Conservation (phyloP, 345 rosid species). For the Stellera chamaejasme region DNA sequence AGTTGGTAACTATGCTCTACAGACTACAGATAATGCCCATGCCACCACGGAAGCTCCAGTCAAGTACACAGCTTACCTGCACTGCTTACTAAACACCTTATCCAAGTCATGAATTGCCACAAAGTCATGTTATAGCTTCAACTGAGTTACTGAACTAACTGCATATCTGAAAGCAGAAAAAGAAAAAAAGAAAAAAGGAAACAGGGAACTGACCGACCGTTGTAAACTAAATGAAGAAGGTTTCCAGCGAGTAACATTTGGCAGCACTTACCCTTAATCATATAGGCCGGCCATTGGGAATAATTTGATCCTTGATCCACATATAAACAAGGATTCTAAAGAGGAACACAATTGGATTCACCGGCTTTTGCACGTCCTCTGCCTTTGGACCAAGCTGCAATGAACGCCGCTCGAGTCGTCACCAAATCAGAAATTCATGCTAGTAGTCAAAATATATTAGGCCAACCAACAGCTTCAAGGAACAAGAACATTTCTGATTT, state of each 20-base stretch:
- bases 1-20: too few species aligned
- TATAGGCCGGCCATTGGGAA: constrained; percentile 81
- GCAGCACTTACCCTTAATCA: constrained; percentile 14
- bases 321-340: constrained; percentile 72
- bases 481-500: not conserved
- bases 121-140: not conserved
- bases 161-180: not conserved
- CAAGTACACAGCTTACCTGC: not conserved
- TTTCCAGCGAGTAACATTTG: not conserved
- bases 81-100: not conserved
- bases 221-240: not conserved
- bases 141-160: not conserved
- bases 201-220: not conserved
- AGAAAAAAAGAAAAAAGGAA: too few species aligned
- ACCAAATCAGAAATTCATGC: not conserved
- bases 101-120: not conserved
- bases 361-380: constrained; percentile 78
- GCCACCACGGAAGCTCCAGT: not conserved
- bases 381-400: constrained; percentile 85
- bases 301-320: constrained; percentile 94
- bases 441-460: not conserved
- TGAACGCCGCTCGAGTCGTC: not conserved
- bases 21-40: too few species aligned
- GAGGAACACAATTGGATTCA: constrained; percentile 57
- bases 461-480: not conserved